Conservation (phyloP, 2,329 filamentous ascomycete species). For the Fulvia fulva region DNA sequence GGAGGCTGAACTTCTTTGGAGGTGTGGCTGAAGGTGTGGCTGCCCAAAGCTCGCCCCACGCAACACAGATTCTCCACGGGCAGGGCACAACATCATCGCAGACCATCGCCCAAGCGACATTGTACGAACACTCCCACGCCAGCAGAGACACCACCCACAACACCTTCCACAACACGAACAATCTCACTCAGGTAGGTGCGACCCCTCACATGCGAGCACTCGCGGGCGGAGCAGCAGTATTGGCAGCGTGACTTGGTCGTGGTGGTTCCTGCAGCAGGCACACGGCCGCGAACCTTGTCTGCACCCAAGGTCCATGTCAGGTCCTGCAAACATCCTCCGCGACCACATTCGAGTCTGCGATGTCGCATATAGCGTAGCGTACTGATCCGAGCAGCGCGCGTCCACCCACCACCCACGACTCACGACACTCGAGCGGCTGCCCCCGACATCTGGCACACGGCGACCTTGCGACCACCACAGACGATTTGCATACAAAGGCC, state of each 20-base stretch:
- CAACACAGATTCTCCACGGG: not conserved
- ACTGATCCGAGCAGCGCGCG: conserved; percentile 1
- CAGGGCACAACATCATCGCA: conserved; percentile 1
- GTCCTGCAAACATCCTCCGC: not conserved
- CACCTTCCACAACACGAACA: not conserved
- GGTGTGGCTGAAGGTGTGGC: conserved; percentile 2
- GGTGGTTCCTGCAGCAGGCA: conserved; percentile 5
- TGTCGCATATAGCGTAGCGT: not conserved
- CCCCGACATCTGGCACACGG: conserved; percentile 8
- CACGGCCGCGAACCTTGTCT: conserved; percentile 13
- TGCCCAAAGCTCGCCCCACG: not conserved
- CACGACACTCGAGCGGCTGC: not conserved
- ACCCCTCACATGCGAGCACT: not conserved
- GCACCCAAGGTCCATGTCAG: not conserved
- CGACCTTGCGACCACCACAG: conserved; percentile 9
- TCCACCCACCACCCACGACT: not conserved
- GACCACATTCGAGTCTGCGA: not conserved
- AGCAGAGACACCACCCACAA: not conserved
- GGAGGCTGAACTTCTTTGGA: too few relatives aligned
- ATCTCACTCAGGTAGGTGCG: not conserved
- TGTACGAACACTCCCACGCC: not conserved
- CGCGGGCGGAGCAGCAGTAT: not conserved
- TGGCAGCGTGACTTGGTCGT: not conserved
- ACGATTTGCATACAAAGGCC: conserved; percentile 21
- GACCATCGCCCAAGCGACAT: not conserved